Base-by-base conservation (phyloP, 306 rosid species). In the Cucurbita ficifolia region DNA sequence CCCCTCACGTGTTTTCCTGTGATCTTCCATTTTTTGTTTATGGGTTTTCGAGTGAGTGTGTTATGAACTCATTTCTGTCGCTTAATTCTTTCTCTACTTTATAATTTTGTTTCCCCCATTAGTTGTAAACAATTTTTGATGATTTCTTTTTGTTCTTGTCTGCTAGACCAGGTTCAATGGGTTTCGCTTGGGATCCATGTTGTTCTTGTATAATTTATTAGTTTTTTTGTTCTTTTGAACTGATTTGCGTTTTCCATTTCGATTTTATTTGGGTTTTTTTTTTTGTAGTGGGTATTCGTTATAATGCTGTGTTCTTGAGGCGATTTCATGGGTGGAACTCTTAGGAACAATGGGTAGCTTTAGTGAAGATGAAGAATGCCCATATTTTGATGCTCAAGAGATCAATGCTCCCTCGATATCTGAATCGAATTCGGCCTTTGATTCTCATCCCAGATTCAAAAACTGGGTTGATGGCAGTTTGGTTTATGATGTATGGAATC, bases 181-280 rank as follows among this genome's bases (percentile, higher is more conserved):
- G 84, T 70, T 46, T 84, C 84, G 87, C 81, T 86, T 87, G 97
- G 88, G 92, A 91, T 87, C 96, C 88, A 91, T 86, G 90, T 88
- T 85, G 91, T 82, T 79, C 57, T 69, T 61, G 76, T 58, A 80
- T 87, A 59, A 55, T 78, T 86, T 64, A 67, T 11, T 69, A 50
- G 80, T 88, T 24, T 16, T 80, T 75, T 50, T 50, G 0, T 88
- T 46, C 6, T 79, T 70, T 80, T 76, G 50, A 24, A 84, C 88
- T 86, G 82, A 86, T 87, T 81, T 88, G 74, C 88, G 87, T 5
- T 86, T 83, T 49, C 53, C 53, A 4, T 81, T 59, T 43, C 46
- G 81, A 81, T 84, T 75, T 72, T 62, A 82, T 54, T 79, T 55
- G 33, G 33, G 3, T 82, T 57, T 77, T 80, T 76, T 71, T 76